phyloP scores from a whole-genome alignment of 2,329 filamentous ascomycete species.

The Xylariomycetidae sp. region DNA sequence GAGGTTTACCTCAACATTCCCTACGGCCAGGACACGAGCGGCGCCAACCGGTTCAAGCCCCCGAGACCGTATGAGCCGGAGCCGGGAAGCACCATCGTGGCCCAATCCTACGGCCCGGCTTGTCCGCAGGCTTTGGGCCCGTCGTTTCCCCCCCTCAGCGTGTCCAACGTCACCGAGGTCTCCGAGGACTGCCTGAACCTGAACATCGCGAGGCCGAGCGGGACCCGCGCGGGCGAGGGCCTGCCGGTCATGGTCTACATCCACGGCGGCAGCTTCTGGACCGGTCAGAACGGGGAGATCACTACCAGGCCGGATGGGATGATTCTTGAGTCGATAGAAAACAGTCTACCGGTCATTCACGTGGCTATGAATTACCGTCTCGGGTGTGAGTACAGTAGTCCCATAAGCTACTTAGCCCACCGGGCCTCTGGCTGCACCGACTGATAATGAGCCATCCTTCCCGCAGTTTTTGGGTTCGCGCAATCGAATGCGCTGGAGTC shows the following conservation, averaged over 20 bases:
- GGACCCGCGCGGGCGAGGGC: constrained; percentile 15
- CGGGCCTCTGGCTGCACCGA: too few species aligned
- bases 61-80: constrained; percentile 30
- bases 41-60: constrained; percentile 40
- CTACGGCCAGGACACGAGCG: constrained; percentile 42
- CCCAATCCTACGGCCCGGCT: constrained; percentile 35
- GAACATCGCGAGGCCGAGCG: constrained; percentile 28
- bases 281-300: constrained; percentile 26
- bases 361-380: constrained; percentile 32
- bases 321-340: constrained; percentile 39
- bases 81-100: constrained; percentile 31
- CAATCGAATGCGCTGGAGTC: constrained; percentile 22
- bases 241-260: constrained; percentile 35
- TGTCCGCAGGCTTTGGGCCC: constrained; percentile 38
- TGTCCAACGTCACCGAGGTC: constrained; percentile 32
- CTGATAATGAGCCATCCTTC: too few species aligned
- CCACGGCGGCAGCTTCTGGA: constrained; percentile 29
- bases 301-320: constrained; percentile 38
- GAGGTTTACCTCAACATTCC: constrained; percentile 44
- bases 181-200: constrained; percentile 34
- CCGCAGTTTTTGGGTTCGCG: constrained; percentile 26
- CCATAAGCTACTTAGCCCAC: too few species aligned
- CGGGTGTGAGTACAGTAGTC: constrained; percentile 16
- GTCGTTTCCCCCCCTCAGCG: constrained; percentile 23
- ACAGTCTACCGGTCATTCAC: constrained; percentile 31